Evolutionary conservation across 352 stramenopile species (phyloP).

Genomic region (Aphanomyces astaci): DNA sequence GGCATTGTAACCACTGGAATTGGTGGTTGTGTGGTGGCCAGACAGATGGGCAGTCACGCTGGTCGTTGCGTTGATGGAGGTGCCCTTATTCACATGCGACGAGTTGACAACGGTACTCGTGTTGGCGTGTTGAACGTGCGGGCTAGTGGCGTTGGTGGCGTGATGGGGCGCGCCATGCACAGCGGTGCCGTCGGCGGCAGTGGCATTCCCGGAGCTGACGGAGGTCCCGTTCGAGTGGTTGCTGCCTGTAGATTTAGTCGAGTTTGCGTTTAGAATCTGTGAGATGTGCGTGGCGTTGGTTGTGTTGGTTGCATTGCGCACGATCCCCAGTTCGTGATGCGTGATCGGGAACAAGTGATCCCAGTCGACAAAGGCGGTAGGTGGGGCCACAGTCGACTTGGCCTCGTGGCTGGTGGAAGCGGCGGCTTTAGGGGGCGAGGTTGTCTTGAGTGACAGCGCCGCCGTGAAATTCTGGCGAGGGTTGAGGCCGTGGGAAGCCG

Average conservation of each 20-base stretch:
- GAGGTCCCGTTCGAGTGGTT: conserved; percentile 27
- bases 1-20: too few species aligned
- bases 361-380: background rate
- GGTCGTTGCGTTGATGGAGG: conserved; percentile 45
- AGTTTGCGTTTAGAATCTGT: background rate
- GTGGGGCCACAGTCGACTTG: background rate
- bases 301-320: background rate
- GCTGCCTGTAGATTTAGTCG: background rate
- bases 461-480: too few species aligned
- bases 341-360: background rate
- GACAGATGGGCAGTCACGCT: too few species aligned
- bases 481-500: too few species aligned
- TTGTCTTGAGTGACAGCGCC: too few species aligned
- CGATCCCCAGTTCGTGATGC: background rate
- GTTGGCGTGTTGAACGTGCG: background rate
- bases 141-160: conserved; percentile 25
- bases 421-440: too few species aligned
- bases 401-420: background rate
- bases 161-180: conserved; percentile 32
- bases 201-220: conserved; percentile 24
- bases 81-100: background rate
- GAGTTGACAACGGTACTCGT: background rate
- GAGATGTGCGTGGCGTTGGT: background rate
- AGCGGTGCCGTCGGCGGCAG: background rate
- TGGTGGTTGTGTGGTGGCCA: too few species aligned